A percentile compares a stretch with the other conserved stretches of the same genome.
Conservation (phyloP, 2,329 filamentous ascomycete species). For the Penicillium glabrum region DNA sequence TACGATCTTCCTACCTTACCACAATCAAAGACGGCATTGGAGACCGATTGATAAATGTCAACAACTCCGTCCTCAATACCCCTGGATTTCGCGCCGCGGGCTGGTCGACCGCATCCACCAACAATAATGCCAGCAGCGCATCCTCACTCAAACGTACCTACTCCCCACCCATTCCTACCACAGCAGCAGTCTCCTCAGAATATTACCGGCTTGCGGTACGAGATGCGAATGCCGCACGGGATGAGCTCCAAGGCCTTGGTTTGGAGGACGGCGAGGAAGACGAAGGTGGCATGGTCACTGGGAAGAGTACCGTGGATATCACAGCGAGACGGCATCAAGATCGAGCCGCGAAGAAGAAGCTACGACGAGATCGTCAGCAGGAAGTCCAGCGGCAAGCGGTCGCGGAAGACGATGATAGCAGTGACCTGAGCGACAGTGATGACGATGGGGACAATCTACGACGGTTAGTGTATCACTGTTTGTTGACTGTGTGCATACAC, state of each 20-base stretch:
- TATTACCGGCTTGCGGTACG: slow-evolving; percentile 57
- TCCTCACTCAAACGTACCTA: slow-evolving; percentile 63
- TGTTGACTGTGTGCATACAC: not conserved
- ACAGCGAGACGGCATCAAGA: slow-evolving; percentile 48
- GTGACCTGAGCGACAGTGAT: slow-evolving; percentile 66
- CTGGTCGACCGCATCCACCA: slow-evolving; percentile 49
- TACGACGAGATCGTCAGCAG: slow-evolving; percentile 42
- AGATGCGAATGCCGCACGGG: slow-evolving; percentile 29
- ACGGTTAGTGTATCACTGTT: slow-evolving; percentile 27
- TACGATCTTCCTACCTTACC: slow-evolving; percentile 64
- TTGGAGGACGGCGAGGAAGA: slow-evolving; percentile 59
- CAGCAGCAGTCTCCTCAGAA: slow-evolving; percentile 56
- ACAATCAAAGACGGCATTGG: slow-evolving; percentile 66
- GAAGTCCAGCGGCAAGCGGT: slow-evolving; percentile 55
- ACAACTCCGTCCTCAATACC: slow-evolving; percentile 62
- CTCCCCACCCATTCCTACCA: slow-evolving; percentile 65
- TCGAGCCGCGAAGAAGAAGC: slow-evolving; percentile 31
- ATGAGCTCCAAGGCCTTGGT: slow-evolving; percentile 29
- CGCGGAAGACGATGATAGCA: slow-evolving; percentile 64
- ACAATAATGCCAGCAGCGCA: slow-evolving; percentile 38
- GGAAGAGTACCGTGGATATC: slow-evolving; percentile 56
- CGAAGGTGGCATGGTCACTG: slow-evolving; percentile 64
- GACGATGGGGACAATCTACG: slow-evolving; percentile 54
- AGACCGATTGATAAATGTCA: slow-evolving; percentile 65
- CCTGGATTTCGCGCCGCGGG: slow-evolving; percentile 65